Percentiles rank a stretch among this genome's conserved stretches.
These are phyloP conservation scores for Colletotrichum filicis DNA, from an alignment of 2,329 filamentous ascomycete genomes.

Conservation along the genomic window DNA sequence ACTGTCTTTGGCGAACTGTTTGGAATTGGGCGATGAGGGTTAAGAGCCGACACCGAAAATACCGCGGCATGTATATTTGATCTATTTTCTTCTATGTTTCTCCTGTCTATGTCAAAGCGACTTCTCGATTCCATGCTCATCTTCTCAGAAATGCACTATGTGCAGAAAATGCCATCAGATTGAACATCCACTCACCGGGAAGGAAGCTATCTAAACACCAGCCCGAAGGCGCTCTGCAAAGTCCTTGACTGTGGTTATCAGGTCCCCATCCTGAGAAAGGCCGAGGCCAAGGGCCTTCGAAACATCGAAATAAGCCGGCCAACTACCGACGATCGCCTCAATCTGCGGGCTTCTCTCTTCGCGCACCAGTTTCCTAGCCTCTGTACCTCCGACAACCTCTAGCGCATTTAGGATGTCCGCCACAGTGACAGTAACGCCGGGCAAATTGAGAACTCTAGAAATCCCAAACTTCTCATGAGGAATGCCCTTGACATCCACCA, in stretches of 20 bases:
- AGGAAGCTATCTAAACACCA: not conserved
- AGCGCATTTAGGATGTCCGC: conserved; percentile 64
- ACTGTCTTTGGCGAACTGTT: conserved; percentile 9
- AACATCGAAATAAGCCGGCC: conserved; percentile 64
- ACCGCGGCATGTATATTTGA: not conserved
- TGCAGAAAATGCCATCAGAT: too few species aligned
- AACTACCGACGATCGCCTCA: conserved; percentile 62
- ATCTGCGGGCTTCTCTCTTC: conserved; percentile 59
- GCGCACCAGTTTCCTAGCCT: conserved; percentile 55
- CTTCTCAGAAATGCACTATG: too few species aligned
- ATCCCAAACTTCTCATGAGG: conserved; percentile 50
- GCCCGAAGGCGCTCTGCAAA: conserved; percentile 12
- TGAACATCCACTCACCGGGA: too few species aligned
- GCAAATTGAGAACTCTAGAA: conserved; percentile 61
- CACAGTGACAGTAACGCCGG: conserved; percentile 63
- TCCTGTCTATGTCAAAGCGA: too few species aligned
- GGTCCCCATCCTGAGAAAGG: conserved; percentile 55
- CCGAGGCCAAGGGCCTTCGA: conserved; percentile 64
- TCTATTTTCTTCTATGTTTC: not conserved
- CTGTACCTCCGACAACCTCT: conserved; percentile 57
- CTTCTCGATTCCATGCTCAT: too few species aligned
- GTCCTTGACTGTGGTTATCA: conserved; percentile 45
- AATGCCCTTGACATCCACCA: conserved; percentile 55
- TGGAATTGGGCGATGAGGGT: not conserved
- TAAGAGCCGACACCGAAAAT: not conserved